Percentiles rank a stretch among this genome's conserved stretches.
phyloP scores from a whole-genome alignment of 2,329 filamentous ascomycete genomes.

The Helotiales sp. region DNA sequence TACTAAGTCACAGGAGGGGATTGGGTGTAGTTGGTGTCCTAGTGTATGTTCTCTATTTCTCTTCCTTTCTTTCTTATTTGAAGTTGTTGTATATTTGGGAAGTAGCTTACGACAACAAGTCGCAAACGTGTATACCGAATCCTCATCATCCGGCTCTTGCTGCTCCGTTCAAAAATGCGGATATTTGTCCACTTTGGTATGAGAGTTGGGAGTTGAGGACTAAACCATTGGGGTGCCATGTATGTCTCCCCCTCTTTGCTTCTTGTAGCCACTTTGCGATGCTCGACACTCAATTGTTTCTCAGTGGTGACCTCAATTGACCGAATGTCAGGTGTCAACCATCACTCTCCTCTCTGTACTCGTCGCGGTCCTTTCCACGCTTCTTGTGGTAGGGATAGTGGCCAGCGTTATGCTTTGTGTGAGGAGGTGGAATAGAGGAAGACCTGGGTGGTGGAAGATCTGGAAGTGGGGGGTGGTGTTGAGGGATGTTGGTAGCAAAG shows the following conservation, averaged over 20 bases:
- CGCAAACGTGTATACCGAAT: constrained; percentile 56
- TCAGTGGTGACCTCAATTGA: constrained; percentile 39
- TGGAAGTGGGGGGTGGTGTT: constrained; percentile 27
- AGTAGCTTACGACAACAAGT: constrained; percentile 9
- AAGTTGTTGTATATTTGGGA: not conserved
- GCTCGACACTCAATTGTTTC: too few relatives aligned
- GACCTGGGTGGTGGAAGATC: constrained; percentile 33
- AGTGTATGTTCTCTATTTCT: not conserved
- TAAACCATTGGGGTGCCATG: constrained; percentile 41
- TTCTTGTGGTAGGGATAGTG: constrained; percentile 22
- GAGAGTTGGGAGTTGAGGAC: constrained; percentile 47
- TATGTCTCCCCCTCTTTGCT: too few relatives aligned
- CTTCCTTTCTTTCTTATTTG: constrained; percentile 4
- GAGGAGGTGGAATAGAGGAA: constrained; percentile 22
- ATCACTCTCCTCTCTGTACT: constrained; percentile 41
- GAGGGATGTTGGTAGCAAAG: constrained; percentile 12
- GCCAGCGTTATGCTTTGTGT: not conserved
- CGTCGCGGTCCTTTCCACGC: constrained; percentile 35
- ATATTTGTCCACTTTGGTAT: constrained; percentile 53
- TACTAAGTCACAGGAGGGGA: not conserved
- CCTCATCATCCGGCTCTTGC: constrained; percentile 45
- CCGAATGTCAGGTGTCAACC: constrained; percentile 45
- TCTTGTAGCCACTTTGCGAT: too few relatives aligned
- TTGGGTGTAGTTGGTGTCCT: constrained; percentile 25
- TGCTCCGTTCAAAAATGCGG: constrained; percentile 49